A percentile compares a stretch with the other conserved stretches of the same genome.
Conservation (phyloP, 768 basidiomycete species). For the Serendipita sp. region DNA sequence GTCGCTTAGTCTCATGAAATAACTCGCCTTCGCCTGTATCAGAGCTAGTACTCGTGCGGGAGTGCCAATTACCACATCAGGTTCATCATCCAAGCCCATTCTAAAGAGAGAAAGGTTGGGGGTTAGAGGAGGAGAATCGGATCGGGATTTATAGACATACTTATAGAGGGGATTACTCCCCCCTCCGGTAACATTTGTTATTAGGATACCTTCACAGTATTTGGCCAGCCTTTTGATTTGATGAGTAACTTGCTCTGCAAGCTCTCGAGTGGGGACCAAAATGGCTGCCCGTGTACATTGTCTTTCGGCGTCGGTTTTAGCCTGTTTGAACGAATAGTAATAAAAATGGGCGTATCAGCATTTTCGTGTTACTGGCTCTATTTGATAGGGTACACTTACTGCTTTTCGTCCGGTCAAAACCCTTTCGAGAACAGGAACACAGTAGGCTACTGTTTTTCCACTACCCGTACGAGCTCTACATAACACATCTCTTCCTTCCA, state of each 20-base stretch:
- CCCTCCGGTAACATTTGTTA: slow-evolving; percentile 66
- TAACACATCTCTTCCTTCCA: slow-evolving; percentile 79
- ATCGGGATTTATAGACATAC: slow-evolving; percentile 23
- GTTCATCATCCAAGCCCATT: slow-evolving; percentile 44
- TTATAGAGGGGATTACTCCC: slow-evolving; percentile 54
- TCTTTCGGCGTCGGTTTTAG: slow-evolving; percentile 25
- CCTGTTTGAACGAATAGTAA: slow-evolving; percentile 21
- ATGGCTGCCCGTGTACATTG: slow-evolving; percentile 60
- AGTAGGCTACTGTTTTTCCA: slow-evolving; percentile 95
- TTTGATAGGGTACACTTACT: slow-evolving; percentile 32
- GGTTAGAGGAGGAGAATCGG: background rate
- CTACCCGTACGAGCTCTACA: slow-evolving; percentile 90
- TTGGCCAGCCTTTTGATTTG: slow-evolving; percentile 47
- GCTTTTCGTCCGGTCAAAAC: slow-evolving; percentile 55
- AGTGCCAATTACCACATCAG: slow-evolving; percentile 67
- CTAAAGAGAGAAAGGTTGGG: slow-evolving; percentile 19
- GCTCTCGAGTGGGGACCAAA: slow-evolving; percentile 80
- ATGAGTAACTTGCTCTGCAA: slow-evolving; percentile 74
- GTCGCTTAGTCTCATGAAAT: background rate
- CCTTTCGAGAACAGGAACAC: slow-evolving; percentile 79
- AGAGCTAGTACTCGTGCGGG: slow-evolving; percentile 54
- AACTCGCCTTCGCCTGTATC: slow-evolving; percentile 49
- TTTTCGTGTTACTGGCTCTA: background rate
- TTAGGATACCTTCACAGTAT: slow-evolving; percentile 65
- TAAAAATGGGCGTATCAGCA: background rate